Conservation (phyloP, 1,139 yeast genomes). For the Saccharomyces hybrid region DNA sequence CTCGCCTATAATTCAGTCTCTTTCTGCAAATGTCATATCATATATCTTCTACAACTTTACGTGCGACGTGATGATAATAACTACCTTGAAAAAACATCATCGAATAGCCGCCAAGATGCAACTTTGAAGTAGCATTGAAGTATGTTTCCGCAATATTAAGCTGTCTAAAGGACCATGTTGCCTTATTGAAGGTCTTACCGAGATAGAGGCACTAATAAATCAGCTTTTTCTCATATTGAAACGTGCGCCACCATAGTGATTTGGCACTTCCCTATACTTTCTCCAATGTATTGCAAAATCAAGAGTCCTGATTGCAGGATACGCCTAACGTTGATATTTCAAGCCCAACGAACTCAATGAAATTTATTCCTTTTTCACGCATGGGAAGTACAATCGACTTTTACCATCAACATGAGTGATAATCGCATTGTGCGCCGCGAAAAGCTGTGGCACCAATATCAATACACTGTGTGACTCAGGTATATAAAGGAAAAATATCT, state of each 20-base stretch:
- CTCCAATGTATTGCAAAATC: no score
- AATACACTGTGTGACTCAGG: not conserved
- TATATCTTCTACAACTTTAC: not conserved
- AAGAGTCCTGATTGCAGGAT: no score
- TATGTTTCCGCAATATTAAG: not conserved
- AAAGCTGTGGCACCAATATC: not conserved
- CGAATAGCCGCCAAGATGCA: not conserved
- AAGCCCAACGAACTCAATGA: not conserved
- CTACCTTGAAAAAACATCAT: not conserved
- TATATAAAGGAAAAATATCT: not conserved
- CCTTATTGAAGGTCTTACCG: not conserved
- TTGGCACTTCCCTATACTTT: no score
- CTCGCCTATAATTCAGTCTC: not conserved
- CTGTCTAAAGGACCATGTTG: not conserved
- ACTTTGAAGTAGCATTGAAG: not conserved
- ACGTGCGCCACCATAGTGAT: no score
- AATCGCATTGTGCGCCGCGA: constrained; percentile 1
- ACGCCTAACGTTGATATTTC: not conserved
- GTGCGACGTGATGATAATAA: not conserved
- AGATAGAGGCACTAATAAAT: not conserved
- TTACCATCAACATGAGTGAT: not conserved
- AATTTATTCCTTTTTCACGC: not conserved
- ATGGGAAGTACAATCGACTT: not conserved
- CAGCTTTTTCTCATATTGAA: not conserved
- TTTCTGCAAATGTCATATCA: not conserved